Evolutionary conservation across 768 basidiomycete genomes (phyloP).

Genomic region (Coprinopsis strossmayeri): DNA sequence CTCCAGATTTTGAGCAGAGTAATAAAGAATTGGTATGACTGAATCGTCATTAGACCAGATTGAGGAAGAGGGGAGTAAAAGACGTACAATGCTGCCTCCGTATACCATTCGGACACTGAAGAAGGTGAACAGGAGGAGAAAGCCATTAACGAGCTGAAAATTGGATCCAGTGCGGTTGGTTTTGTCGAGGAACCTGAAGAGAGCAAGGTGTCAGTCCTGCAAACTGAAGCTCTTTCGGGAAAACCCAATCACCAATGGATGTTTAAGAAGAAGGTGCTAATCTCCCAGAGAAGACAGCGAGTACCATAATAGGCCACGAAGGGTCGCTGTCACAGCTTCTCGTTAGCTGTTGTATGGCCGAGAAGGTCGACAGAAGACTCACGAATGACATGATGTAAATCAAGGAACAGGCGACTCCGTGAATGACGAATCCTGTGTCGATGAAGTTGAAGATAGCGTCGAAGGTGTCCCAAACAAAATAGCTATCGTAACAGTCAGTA

Average conservation of each 20-base stretch:
- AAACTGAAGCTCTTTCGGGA: slow-evolving; percentile 4
- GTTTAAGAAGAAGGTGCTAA: slow-evolving; percentile 82
- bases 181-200: slow-evolving; percentile 73
- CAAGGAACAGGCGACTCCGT: slow-evolving; percentile 63
- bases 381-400: slow-evolving; percentile 72
- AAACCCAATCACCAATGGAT: slow-evolving; percentile 64
- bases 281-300: slow-evolving; percentile 80
- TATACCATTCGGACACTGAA: slow-evolving; percentile 65
- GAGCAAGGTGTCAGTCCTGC: too few relatives aligned
- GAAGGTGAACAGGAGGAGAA: slow-evolving; percentile 60
- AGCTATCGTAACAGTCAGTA: slow-evolving; percentile 29
- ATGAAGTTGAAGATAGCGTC: slow-evolving; percentile 64
- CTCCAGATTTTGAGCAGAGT: slow-evolving; percentile 51
- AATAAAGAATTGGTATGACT: slow-evolving; percentile 65
- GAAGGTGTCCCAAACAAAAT: slow-evolving; percentile 81
- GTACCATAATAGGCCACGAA: slow-evolving; percentile 77
- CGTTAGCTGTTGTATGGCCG: background rate
- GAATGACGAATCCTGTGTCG: slow-evolving; percentile 70
- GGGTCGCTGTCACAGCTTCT: slow-evolving; percentile 48
- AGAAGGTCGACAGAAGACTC: slow-evolving; percentile 20
- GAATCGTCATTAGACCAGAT: background rate
- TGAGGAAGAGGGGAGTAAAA: background rate
- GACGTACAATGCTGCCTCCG: slow-evolving; percentile 48
- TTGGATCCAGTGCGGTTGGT: slow-evolving; percentile 61
- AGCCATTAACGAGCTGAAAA: slow-evolving; percentile 67